Base-by-base conservation (phyloP, 2,329 filamentous ascomycete species). In the Penicillium vulpinum region DNA sequence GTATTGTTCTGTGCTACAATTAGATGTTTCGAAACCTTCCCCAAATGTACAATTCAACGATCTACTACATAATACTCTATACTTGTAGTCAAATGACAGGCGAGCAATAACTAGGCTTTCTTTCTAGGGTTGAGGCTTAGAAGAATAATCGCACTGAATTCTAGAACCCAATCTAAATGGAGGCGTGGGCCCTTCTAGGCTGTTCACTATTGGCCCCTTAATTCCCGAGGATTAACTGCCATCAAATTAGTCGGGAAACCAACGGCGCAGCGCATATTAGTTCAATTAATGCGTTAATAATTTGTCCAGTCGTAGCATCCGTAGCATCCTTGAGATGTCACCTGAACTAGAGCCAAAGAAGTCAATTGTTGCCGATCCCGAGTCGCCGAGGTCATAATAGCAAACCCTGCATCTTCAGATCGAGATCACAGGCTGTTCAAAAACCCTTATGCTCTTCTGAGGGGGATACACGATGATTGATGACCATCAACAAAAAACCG, bases 401-500 rank as follows among this genome's bases (percentile, higher is more conserved):
- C 16, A 15, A 35, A 8, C 13, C 29, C 2, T 50, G 22, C 26
- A 39, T 31, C 28, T 33, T 51, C 43, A 51, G 35, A 51, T 40
- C 28, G 18, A 28, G 22, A 29, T 22, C 8, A 9, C 5, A 18
- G 16, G 10, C 8, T 28, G 39, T 11, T 24, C 31, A 7, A 22
- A 21, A 16, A 31, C 13, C 11, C 8, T 18, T 8, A 10, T 11
- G 13, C 22, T 31, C 13, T 35, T n/a, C 3, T 29, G n/a, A 18
- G 51, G 26, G 21, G 24, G 13, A 15, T 39, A n/a, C 24, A 59
- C 48, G 33, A 66, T 67, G 56, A 39, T 65, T 53, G 62, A 70
- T 41, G 58, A 65, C 40, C 56, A 57, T 54, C 57, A 64, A 6
- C 68, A 71, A 47, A 61, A 60, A 18, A 44, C 38, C 3, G 68